Evolutionary conservation across 768 basidiomycete genomes (phyloP), one percentile per base, ranked within the genome.

Genomic region (Naganishia randhawae): DNA sequence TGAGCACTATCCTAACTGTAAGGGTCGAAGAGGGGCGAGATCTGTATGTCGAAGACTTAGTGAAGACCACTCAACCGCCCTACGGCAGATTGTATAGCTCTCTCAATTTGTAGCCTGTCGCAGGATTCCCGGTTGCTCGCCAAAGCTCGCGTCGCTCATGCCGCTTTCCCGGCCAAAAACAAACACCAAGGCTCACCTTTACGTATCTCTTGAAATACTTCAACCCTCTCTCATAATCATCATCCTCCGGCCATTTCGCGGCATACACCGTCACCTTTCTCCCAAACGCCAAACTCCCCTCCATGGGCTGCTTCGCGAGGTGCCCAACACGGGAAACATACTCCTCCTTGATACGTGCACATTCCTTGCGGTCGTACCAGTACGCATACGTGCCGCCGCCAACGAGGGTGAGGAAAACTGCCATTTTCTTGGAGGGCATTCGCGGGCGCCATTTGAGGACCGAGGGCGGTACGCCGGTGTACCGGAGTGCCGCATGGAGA

Each of bases 201-300:
- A 97, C 86, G 81, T 96, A 98, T 84, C 90, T 92, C 79, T 90
- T 89, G 83, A 98, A 98, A 83, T 92, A 91, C 81, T 84, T 87
- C 78, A 91, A 82, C 66, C 87, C 85, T 68, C 89, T 85, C 77
- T 93, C 87, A 71, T 88, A 87, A 77, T 97, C 93, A 74, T 94
- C 91, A 79, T 99, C 96, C 31, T 90, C 93, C 0, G 94, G 94
- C 87, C 93, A 96, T 80, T 90, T 91, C 31, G 86, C 85, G 37
- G 89, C 91, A 73, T 90, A 91, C 22, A 98, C 92, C 9, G 84
- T 88, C 67, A 96, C 87, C 76, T 87, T 90, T 37, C 93, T 85
- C 5, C 89, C 86, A 61, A 84, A 80, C 22, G 86, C 91, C 72
- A 87, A 78, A 10, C 74, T 73, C 8, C 74, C 84, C 66, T 84